Base-by-base conservation (phyloP, 345 rosid species). In the Camelina sativa region DNA sequence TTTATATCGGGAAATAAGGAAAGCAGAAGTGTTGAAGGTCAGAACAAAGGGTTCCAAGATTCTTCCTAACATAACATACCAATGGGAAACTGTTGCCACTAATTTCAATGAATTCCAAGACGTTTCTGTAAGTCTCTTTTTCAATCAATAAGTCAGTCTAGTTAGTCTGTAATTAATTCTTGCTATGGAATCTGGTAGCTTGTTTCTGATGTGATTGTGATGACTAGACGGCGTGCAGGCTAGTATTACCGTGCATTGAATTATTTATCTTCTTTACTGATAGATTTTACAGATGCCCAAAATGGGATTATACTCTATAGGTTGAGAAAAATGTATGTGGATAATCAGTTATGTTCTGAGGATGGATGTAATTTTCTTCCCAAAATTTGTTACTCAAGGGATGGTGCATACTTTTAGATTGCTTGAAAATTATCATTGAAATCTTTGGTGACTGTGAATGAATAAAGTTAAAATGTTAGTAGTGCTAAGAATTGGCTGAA, bases 81-180 rank as follows among this genome's bases (percentile, higher is more conserved):
- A 84, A 82, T 95, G 99, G 99, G 99, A 95, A 84, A 86, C 99
- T 54, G 90, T 95, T 75, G 97, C 99, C 63, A 86, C 97, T 22
- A 95, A 87, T 82, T 92, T 90, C n/a, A 97, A 92, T 76, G 99
- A 95, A 83, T 95, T 95, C 75, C 90, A 88, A 82, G 92, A 89
- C 80, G 92, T 88, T 79, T 84, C 90, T 62, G 92, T 88, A 82
- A 76, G 90, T 84, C 44, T 48, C 60, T 65, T 23, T 28, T 55
- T 35, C 46, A 15, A 25, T 40, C 51, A 41, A 11, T 62, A 34
- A 40, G 59, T 62, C 54, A 56, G 19, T 65, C 28, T 55, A 75
- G 34, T 48, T 40, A 25, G 59, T 30, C 61, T 58, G 53, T 75
- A 23, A n/a, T 41, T 17, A 13, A 19, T 38, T 47, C 56, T 20